Percentiles rank a stretch among this genome's conserved stretches.
phyloP scores from a whole-genome alignment of 2,329 filamentous ascomycete species.

The Colletotrichum eleusines region DNA sequence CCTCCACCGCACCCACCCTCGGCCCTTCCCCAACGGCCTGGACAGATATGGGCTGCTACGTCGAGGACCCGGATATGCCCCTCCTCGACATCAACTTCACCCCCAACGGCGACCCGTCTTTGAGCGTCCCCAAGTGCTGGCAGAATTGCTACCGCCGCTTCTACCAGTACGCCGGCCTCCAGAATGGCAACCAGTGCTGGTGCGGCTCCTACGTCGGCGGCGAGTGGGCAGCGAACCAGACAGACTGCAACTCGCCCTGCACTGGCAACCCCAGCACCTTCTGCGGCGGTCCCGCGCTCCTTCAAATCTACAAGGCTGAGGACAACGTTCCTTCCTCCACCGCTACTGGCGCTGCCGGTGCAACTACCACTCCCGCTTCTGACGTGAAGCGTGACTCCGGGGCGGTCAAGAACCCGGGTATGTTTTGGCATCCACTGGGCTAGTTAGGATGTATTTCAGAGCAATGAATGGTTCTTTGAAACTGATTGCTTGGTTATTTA shows the following conservation, averaged over 20 bases:
- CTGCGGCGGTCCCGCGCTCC: neutral
- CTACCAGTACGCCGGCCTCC: constrained; percentile 1
- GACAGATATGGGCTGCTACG: neutral
- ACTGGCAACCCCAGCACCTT: neutral
- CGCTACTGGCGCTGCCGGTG: neutral
- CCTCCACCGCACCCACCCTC: constrained; percentile 33
- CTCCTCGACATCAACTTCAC: neutral
- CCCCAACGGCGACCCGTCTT: neutral
- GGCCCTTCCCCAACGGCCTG: constrained; percentile 42
- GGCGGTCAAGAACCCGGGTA: constrained; percentile 1
- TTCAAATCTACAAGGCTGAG: neutral
- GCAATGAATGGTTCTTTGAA: neutral
- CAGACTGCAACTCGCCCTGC: constrained; percentile 1
- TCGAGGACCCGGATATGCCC: neutral
- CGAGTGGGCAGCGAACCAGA: constrained; percentile 10
- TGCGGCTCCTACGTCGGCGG: constrained; percentile 1
- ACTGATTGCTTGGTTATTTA: neutral
- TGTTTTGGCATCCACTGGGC: neutral
- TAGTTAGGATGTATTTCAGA: neutral
- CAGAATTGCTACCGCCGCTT: neutral
- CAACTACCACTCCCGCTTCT: neutral
- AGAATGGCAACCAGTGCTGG: constrained; percentile 6
- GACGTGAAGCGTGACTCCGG: neutral
- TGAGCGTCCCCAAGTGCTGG: neutral
- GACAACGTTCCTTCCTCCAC: neutral